Percentiles rank a stretch among this genome's conserved stretches.
Conservation (phyloP, 2,329 filamentous ascomycete genomes). For the Xenosphaeropsis pyriputrescens region DNA sequence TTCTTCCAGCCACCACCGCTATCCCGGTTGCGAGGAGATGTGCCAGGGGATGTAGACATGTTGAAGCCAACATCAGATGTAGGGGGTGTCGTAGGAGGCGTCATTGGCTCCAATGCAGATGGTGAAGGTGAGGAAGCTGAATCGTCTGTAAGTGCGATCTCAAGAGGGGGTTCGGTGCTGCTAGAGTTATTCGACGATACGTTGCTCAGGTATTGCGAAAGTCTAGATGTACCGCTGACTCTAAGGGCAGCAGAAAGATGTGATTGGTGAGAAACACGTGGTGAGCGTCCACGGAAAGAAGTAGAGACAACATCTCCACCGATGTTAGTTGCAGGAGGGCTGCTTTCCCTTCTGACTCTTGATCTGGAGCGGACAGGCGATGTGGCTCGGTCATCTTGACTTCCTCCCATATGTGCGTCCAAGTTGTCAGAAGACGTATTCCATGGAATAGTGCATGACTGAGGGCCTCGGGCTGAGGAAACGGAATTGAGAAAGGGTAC, state of each 20-base stretch:
- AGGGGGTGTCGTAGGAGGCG: conserved; percentile 60
- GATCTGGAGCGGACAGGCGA: conserved; percentile 9
- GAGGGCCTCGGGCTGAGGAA: conserved; percentile 10
- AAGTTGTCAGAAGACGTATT: conserved; percentile 11
- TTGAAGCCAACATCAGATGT: conserved; percentile 28
- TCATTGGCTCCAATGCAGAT: conserved; percentile 46
- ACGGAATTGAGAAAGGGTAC: conserved; percentile 69
- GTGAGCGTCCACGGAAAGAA: conserved; percentile 9
- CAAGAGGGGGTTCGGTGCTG: conserved; percentile 26
- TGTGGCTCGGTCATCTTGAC: conserved; percentile 11
- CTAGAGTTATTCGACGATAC: conserved; percentile 19
- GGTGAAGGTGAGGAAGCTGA: conserved; percentile 45
- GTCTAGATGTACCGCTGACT: conserved; percentile 8
- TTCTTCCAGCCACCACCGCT: conserved; percentile 44
- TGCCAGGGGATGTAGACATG: conserved; percentile 8
- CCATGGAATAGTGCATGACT: conserved; percentile 13
- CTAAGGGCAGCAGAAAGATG: conserved; percentile 13
- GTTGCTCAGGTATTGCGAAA: conserved; percentile 12
- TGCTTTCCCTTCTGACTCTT: conserved; percentile 8
- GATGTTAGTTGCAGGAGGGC: conserved; percentile 9
- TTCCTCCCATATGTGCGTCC: background rate
- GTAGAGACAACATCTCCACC: conserved; percentile 9
- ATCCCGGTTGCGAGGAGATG: conserved; percentile 10
- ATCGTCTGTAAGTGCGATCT: conserved; percentile 43
- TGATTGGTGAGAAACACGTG: conserved; percentile 13